Evolutionary conservation across 169 alveolate species (phyloP).

Genomic region (Cryptosporidium viatorum): DNA sequence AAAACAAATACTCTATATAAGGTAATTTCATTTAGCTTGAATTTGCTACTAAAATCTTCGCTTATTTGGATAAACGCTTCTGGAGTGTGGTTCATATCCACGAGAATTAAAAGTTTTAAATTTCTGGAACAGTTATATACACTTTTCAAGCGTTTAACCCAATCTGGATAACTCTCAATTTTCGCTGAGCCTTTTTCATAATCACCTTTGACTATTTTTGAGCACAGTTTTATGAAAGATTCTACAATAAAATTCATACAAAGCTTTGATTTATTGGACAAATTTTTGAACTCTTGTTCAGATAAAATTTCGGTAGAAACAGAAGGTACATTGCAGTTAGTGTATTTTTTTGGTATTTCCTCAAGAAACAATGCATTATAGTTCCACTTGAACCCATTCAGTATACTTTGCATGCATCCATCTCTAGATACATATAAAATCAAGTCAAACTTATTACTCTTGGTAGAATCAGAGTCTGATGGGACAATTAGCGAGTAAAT

Average conservation of each 20-base stretch:
- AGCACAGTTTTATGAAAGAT: slow-evolving; percentile 23
- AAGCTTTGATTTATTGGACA: background rate
- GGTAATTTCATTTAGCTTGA: background rate
- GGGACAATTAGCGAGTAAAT: slow-evolving; percentile 34
- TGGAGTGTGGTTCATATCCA: slow-evolving; percentile 45
- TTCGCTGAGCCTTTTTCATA: background rate
- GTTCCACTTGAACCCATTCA: slow-evolving; percentile 35
- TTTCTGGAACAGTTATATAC: background rate
- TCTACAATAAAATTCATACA: slow-evolving; percentile 32
- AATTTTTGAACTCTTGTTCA: background rate
- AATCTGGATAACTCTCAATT: background rate
- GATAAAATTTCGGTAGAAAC: background rate
- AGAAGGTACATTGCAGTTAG: background rate
- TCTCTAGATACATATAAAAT: slow-evolving; percentile 58
- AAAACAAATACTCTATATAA: slow-evolving; percentile 13
- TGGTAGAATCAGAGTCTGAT: background rate
- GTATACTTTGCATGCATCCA: slow-evolving; percentile 38
- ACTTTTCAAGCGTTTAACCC: background rate
- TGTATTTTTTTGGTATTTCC: background rate
- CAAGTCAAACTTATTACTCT: background rate
- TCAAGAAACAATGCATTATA: background rate
- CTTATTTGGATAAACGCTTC: background rate
- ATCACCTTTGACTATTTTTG: background rate
- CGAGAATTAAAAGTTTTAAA: slow-evolving; percentile 1
- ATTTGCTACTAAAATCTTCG: background rate